phyloP scores from a whole-genome alignment of 352 stramenopile genomes.

The Phytophthora litchii region DNA sequence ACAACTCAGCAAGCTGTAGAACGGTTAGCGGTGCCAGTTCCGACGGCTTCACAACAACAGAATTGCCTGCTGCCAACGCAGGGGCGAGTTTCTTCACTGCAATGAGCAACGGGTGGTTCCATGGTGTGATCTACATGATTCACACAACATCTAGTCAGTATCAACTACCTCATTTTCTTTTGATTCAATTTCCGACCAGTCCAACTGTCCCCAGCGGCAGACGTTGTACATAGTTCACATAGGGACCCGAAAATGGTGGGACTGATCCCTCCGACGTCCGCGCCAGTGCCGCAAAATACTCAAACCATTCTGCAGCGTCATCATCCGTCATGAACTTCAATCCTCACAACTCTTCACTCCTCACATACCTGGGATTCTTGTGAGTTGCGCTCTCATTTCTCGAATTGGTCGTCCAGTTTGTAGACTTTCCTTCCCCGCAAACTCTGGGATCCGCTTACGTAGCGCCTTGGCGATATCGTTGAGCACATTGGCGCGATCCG shows the following conservation, averaged over 20 bases:
- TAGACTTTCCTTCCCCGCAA: constrained; percentile 62
- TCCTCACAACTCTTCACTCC: not conserved
- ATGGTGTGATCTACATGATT: constrained; percentile 66
- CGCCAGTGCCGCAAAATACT: constrained; percentile 83
- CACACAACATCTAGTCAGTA: constrained; percentile 2
- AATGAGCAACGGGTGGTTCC: constrained; percentile 85
- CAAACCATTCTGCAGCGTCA: constrained; percentile 65
- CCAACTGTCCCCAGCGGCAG: constrained; percentile 69
- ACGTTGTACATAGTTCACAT: constrained; percentile 64
- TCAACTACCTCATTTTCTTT: not conserved
- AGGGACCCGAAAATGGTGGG: constrained; percentile 59
- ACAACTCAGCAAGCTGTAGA: constrained; percentile 52
- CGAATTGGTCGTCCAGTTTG: constrained; percentile 67
- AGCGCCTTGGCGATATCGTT: constrained; percentile 45
- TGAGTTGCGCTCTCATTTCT: constrained; percentile 62
- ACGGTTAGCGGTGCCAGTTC: constrained; percentile 76
- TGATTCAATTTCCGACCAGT: constrained; percentile 27
- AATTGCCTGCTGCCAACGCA: constrained; percentile 76
- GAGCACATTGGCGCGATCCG: constrained; percentile 46
- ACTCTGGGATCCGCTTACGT: constrained; percentile 45
- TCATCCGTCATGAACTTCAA: not conserved
- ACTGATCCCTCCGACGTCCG: constrained; percentile 69
- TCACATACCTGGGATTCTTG: constrained; percentile 41
- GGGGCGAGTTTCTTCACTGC: constrained; percentile 73
- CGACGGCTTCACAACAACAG: constrained; percentile 87